phyloP scores from a whole-genome alignment of 176 grass and related monocot genomes.

The Eremochloa ophiuroides region DNA sequence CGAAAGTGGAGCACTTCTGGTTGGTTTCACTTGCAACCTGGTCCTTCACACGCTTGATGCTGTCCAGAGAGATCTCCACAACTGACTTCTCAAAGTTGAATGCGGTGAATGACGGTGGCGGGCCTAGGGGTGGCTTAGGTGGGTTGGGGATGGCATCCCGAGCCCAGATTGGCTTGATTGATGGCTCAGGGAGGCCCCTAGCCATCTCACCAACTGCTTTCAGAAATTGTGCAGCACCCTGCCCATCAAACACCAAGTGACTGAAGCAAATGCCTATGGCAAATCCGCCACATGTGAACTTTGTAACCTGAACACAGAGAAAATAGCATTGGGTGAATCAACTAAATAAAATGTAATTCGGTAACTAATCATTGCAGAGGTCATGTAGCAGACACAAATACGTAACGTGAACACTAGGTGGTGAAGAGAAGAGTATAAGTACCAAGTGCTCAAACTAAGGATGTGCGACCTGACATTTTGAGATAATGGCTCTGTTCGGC shows the following conservation, averaged over 20 bases:
- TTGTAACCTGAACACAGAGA: conserved; percentile 43
- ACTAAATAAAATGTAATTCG: not conserved
- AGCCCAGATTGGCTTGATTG: conserved; percentile 51
- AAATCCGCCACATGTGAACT: conserved; percentile 65
- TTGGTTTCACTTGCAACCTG: conserved; percentile 41
- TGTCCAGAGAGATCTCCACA: conserved; percentile 53
- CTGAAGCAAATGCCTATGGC: conserved; percentile 56
- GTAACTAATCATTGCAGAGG: not conserved
- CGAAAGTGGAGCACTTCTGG: conserved; percentile 65
- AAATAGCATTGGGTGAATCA: not conserved
- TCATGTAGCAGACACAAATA: not conserved
- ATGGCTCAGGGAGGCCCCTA: conserved; percentile 34
- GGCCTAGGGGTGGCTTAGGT: conserved; percentile 43
- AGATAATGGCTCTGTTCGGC: too few species aligned
- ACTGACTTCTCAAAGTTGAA: conserved; percentile 56
- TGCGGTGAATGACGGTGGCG: conserved; percentile 24
- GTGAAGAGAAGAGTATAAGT: not conserved
- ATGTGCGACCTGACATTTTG: not conserved
- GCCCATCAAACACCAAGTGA: conserved; percentile 63
- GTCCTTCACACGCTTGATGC: conserved; percentile 48
- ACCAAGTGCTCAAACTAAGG: not conserved
- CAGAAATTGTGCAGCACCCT: conserved; percentile 55
- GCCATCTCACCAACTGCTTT: conserved; percentile 67
- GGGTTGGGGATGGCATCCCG: conserved; percentile 61
- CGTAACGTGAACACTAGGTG: not conserved